Conservation (phyloP, 2,329 filamentous ascomycete species). For the Penicillium sp. region DNA sequence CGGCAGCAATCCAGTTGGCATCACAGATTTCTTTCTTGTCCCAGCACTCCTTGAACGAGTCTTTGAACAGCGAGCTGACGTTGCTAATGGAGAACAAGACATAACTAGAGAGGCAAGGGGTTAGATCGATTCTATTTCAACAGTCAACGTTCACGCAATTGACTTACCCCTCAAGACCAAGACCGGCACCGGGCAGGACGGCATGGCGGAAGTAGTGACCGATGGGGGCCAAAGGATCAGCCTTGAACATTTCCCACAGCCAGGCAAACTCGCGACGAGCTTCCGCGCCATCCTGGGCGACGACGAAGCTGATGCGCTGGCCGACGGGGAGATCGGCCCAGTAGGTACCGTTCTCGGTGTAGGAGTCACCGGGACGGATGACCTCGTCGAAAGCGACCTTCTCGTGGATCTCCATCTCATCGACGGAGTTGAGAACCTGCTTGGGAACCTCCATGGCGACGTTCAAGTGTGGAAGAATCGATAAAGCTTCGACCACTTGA, state of each 20-base stretch:
- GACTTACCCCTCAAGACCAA: slow-evolving; percentile 91
- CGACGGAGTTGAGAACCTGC: slow-evolving; percentile 40
- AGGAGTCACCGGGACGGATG: slow-evolving; percentile 84
- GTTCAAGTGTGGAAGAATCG: slow-evolving; percentile 1
- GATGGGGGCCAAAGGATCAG: slow-evolving; percentile 77
- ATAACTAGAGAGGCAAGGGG: slow-evolving; percentile 7
- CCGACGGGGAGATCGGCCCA: slow-evolving; percentile 81
- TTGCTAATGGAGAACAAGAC: slow-evolving; percentile 90
- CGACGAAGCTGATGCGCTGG: slow-evolving; percentile 72
- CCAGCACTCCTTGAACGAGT: slow-evolving; percentile 79
- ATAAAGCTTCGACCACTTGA: not conserved
- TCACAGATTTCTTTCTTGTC: slow-evolving; percentile 63
- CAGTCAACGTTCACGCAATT: not conserved
- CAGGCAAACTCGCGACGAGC: slow-evolving; percentile 62
- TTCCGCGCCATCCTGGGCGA: slow-evolving; percentile 68
- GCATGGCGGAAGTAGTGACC: slow-evolving; percentile 84
- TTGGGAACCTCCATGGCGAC: slow-evolving; percentile 13
- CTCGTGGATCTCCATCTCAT: slow-evolving; percentile 58
- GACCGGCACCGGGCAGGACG: slow-evolving; percentile 85
- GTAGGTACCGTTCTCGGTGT: slow-evolving; percentile 77
- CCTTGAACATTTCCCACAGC: slow-evolving; percentile 77
- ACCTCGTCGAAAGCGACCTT: slow-evolving; percentile 69
- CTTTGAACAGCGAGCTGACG: slow-evolving; percentile 73
- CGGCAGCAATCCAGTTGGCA: slow-evolving; percentile 74
- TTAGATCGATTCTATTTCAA: not conserved